Evolutionary conservation across 495 filamentous ascomycete species (phyloP).

Genomic region (Penicillium canariense): DNA sequence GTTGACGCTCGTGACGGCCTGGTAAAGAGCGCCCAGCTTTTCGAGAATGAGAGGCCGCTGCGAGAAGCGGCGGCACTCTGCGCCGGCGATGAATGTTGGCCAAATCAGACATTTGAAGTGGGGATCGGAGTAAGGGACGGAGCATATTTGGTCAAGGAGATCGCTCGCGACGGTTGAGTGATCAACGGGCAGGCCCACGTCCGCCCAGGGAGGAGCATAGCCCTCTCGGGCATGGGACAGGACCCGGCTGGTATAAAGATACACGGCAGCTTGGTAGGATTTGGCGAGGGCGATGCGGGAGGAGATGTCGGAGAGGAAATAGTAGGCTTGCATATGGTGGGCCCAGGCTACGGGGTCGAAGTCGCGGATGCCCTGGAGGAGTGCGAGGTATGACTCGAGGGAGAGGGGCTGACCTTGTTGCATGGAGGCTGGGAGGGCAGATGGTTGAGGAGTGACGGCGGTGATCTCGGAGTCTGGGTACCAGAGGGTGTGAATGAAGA

Average conservation of each 20-base stretch:
- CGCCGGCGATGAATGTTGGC: slow-evolving; percentile 49
- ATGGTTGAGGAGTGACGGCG: slow-evolving; percentile 27
- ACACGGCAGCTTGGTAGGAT: slow-evolving; percentile 44
- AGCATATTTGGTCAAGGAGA: slow-evolving; percentile 38
- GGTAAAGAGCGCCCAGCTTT: slow-evolving; percentile 37
- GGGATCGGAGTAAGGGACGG: slow-evolving; percentile 36
- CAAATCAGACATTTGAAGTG: slow-evolving; percentile 52
- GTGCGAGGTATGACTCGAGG: slow-evolving; percentile 33
- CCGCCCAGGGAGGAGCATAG: slow-evolving; percentile 27
- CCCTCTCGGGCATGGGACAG: slow-evolving; percentile 35
- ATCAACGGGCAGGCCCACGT: slow-evolving; percentile 32
- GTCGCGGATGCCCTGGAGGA: slow-evolving; percentile 43
- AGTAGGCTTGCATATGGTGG: slow-evolving; percentile 41
- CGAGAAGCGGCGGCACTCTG: slow-evolving; percentile 37
- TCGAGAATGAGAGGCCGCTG: slow-evolving; percentile 38
- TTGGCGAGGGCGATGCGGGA: slow-evolving; percentile 42
- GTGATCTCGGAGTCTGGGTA: slow-evolving; percentile 32
- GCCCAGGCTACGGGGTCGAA: slow-evolving; percentile 46
- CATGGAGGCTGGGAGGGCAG: slow-evolving; percentile 28
- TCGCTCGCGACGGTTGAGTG: slow-evolving; percentile 35
- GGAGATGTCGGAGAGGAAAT: slow-evolving; percentile 36
- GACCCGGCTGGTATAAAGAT: slow-evolving; percentile 46
- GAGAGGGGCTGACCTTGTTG: slow-evolving; percentile 27
- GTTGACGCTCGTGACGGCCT: slow-evolving; percentile 43
- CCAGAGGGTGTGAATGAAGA: slow-evolving; percentile 45